Evolutionary conservation across 2,329 filamentous ascomycete genomes (phyloP).

Genomic region (Trichoderma sp.): DNA sequence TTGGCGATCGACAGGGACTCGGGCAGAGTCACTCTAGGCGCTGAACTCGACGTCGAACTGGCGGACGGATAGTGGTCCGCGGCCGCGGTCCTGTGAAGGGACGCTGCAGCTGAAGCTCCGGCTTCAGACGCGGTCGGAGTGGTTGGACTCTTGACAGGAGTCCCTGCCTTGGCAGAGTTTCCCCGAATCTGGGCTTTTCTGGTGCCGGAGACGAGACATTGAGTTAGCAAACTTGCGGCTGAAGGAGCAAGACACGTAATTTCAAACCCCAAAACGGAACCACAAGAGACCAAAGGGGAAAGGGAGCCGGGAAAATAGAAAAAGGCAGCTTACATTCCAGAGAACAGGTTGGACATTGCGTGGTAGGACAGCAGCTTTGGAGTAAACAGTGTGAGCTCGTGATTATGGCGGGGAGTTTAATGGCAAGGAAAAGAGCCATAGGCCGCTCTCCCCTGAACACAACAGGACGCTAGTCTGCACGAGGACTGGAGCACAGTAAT

Average conservation of each 20-base stretch:
- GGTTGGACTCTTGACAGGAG: conserved; percentile 13
- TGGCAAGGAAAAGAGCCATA: conserved; percentile 6
- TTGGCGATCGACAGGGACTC: conserved; percentile 63
- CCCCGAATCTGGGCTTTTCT: conserved; percentile 20
- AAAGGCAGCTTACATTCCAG: conserved; percentile 53
- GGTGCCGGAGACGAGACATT: neutral
- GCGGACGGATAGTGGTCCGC: conserved; percentile 34
- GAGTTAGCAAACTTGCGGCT: conserved; percentile 14
- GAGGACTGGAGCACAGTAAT: neutral
- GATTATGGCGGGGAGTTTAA: conserved; percentile 17
- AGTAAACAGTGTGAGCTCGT: conserved; percentile 14
- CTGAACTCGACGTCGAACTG: conserved; percentile 47
- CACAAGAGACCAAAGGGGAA: neutral
- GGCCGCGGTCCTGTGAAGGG: conserved; percentile 33
- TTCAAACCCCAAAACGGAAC: neutral
- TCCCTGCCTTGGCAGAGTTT: conserved; percentile 18
- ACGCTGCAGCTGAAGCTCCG: conserved; percentile 37
- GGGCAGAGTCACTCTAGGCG: conserved; percentile 60
- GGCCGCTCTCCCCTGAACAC: conserved; percentile 9
- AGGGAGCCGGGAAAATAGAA: neutral
- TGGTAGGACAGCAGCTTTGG: conserved; percentile 10
- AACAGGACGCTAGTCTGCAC: neutral
- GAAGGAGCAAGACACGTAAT: neutral
- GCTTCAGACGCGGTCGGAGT: conserved; percentile 1
- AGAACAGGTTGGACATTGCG: conserved; percentile 59